These are phyloP conservation scores for Ascochyta rabiei DNA, from an alignment of 2,329 filamentous ascomycete genomes.

Conservation along the genomic window DNA sequence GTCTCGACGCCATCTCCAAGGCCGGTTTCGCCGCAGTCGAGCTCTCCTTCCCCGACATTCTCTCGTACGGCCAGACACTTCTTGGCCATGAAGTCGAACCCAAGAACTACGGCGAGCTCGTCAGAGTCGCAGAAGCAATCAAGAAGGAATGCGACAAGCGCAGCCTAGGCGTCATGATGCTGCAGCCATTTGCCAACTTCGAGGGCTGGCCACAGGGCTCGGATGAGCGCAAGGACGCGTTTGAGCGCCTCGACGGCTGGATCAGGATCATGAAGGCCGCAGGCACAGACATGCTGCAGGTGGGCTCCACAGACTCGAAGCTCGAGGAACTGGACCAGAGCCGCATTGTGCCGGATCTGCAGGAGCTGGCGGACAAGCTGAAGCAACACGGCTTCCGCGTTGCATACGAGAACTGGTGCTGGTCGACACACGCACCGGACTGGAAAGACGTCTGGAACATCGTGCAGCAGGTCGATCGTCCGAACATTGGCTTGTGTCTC, in stretches of 20 bases:
- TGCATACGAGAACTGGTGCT: slow-evolving; percentile 84
- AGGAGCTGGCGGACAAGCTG: slow-evolving; percentile 61
- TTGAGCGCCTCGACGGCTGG: slow-evolving; percentile 69
- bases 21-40: slow-evolving; percentile 74
- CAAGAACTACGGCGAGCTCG: slow-evolving; percentile 66
- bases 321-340: slow-evolving; percentile 59
- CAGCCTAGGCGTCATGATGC: slow-evolving; percentile 67
- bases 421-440: slow-evolving; percentile 70
- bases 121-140: slow-evolving; percentile 61
- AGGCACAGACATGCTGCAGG: slow-evolving; percentile 72
- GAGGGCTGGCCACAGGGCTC: slow-evolving; percentile 72
- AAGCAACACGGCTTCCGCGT: slow-evolving; percentile 63
- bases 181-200: slow-evolving; percentile 79
- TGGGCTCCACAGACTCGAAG: slow-evolving; percentile 67
- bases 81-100: slow-evolving; percentile 58
- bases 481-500: slow-evolving; percentile 75
- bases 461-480: slow-evolving; percentile 64
- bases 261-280: slow-evolving; percentile 72
- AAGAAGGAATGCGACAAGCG: slow-evolving; percentile 61
- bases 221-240: slow-evolving; percentile 65
- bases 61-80: slow-evolving; percentile 64
- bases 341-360: slow-evolving; percentile 65
- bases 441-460: slow-evolving; percentile 76
- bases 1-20: slow-evolving; percentile 66
- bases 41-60: slow-evolving; percentile 74